Percentiles rank a stretch among this genome's conserved stretches.
These are phyloP conservation scores for Porogramme epimiltina DNA, from an alignment of 1,284 basidiomycete genomes.

Conservation along the genomic window DNA sequence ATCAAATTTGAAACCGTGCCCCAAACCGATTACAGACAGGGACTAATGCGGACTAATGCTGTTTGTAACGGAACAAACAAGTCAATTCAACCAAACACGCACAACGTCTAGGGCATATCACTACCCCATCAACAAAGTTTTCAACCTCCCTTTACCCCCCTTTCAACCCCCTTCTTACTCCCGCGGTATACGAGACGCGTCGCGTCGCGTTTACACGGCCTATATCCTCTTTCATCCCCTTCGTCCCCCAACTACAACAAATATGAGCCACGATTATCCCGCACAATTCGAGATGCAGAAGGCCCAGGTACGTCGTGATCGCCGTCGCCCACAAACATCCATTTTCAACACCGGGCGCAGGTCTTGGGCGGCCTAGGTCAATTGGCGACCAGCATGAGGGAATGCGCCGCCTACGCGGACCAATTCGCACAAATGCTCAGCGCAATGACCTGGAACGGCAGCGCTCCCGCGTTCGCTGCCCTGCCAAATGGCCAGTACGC, in stretches of 20 bases:
- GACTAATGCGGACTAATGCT: constrained; percentile 14
- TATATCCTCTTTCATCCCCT: constrained; percentile 5
- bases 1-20: constrained; percentile 14
- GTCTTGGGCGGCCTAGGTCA: constrained; percentile 51
- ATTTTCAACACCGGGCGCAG: constrained; percentile 32
- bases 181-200: constrained; percentile 26
- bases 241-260: constrained; percentile 31
- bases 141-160: constrained; percentile 30
- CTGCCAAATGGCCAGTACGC: constrained; percentile 27
- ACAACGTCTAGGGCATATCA: constrained; percentile 26
- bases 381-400: constrained; percentile 60
- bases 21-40: constrained; percentile 3
- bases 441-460: constrained; percentile 22
- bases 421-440: constrained; percentile 40
- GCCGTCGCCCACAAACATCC: constrained; percentile 3
- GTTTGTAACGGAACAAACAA: constrained; percentile 23
- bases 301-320: constrained; percentile 42
- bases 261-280: constrained; percentile 36
- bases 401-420: constrained; percentile 59
- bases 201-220: constrained; percentile 30
- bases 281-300: constrained; percentile 49
- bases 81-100: constrained; percentile 31
- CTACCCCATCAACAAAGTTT: constrained; percentile 27
- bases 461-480: constrained; percentile 12
- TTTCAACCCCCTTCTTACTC: constrained; percentile 26